Conservation (phyloP, 495 filamentous ascomycete genomes). For the Penicillium waksmanii region DNA sequence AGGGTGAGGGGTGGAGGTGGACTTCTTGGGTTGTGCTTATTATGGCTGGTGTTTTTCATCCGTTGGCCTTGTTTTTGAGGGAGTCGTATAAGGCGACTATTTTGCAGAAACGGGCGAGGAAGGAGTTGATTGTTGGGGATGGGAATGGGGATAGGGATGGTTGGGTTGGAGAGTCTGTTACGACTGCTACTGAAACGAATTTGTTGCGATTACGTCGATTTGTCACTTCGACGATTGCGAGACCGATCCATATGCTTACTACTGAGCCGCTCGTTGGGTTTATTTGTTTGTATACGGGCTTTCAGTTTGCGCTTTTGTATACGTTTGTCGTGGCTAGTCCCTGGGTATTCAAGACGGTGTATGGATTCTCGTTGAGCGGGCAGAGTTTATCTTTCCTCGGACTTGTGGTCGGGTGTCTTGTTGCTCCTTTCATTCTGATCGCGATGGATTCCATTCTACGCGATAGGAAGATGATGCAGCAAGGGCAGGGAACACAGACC, state of each 20-base stretch:
- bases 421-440: constrained; percentile 24
- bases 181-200: not conserved
- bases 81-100: constrained; percentile 59
- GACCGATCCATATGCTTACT: constrained; percentile 61
- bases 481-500: constrained; percentile 2
- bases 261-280: constrained; percentile 63
- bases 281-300: constrained; percentile 43
- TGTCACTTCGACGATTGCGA: constrained; percentile 31
- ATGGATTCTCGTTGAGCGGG: constrained; percentile 31
- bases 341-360: constrained; percentile 39
- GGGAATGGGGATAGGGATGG: not conserved
- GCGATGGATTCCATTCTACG: constrained; percentile 22
- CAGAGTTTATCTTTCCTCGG: constrained; percentile 29
- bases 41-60: constrained; percentile 23
- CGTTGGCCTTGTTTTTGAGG: constrained; percentile 44
- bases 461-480: constrained; percentile 10
- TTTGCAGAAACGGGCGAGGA: constrained; percentile 39
- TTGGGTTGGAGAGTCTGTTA: not conserved
- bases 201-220: constrained; percentile 23
- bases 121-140: constrained; percentile 15
- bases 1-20: constrained; percentile 56
- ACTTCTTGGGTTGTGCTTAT: constrained; percentile 54
- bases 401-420: constrained; percentile 11
- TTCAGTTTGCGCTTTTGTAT: constrained; percentile 51
- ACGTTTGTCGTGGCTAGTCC: constrained; percentile 38